These are phyloP conservation scores for Juglanconis oblonga DNA, from an alignment of 2,329 filamentous ascomycete species.

Conservation along the genomic window DNA sequence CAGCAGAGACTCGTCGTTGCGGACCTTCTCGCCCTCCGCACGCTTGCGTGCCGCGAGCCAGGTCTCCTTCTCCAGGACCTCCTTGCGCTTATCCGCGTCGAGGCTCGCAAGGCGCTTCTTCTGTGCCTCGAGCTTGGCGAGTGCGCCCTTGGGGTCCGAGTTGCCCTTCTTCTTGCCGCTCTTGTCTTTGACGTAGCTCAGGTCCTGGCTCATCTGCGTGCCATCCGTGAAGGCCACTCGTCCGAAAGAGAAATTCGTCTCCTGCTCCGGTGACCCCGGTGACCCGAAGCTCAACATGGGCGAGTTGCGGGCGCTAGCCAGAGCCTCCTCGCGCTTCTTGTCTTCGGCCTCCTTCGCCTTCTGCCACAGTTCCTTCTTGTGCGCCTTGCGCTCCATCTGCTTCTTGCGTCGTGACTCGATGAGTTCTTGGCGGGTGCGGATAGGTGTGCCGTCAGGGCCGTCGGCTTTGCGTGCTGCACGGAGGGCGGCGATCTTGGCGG, in stretches of 20 bases:
- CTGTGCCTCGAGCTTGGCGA: slow-evolving; percentile 84
- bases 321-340: slow-evolving; percentile 58
- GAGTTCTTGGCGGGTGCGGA: slow-evolving; percentile 84
- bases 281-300: slow-evolving; percentile 49
- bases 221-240: slow-evolving; percentile 90
- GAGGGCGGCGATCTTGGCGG: slow-evolving; percentile 79
- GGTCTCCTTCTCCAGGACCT: slow-evolving; percentile 88
- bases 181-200: slow-evolving; percentile 53
- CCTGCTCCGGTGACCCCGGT: slow-evolving; percentile 31
- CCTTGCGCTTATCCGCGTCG: slow-evolving; percentile 75
- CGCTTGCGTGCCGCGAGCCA: slow-evolving; percentile 91
- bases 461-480: slow-evolving; percentile 86
- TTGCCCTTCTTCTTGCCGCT: slow-evolving; percentile 71
- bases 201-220: slow-evolving; percentile 70
- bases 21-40: slow-evolving; percentile 84
- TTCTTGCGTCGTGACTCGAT: slow-evolving; percentile 87
- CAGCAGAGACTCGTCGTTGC: slow-evolving; percentile 79
- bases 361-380: slow-evolving; percentile 81
- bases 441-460: slow-evolving; percentile 74
- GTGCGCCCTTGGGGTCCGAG: slow-evolving; percentile 78
- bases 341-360: slow-evolving; percentile 80
- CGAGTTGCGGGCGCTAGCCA: slow-evolving; percentile 58
- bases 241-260: slow-evolving; percentile 80
- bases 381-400: slow-evolving; percentile 78
- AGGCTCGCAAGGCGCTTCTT: slow-evolving; percentile 73